Evolutionary conservation across 2,329 filamentous ascomycete species (phyloP).

Genomic region (Pestalotiopsis sp.): DNA sequence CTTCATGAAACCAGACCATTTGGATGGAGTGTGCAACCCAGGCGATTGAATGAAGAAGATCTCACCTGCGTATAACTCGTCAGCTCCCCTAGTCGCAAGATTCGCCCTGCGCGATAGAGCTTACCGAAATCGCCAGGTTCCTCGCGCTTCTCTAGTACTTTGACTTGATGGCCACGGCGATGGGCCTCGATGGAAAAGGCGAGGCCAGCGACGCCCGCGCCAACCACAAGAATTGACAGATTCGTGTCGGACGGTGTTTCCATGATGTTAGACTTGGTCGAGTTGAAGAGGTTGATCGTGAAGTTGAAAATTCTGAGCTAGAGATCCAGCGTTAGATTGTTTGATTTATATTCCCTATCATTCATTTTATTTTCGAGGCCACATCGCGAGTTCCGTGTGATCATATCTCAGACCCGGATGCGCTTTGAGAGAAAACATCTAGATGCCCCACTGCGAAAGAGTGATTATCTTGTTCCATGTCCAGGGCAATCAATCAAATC

Average conservation of each 20-base stretch:
- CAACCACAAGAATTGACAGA: background rate
- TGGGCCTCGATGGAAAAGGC: conserved; percentile 10
- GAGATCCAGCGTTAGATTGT: background rate
- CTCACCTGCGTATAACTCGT: background rate
- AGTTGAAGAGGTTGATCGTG: background rate
- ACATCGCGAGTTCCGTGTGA: no score
- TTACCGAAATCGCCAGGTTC: background rate
- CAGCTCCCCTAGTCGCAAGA: background rate
- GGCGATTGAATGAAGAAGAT: background rate
- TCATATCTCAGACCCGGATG: no score
- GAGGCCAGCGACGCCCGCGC: conserved; percentile 15
- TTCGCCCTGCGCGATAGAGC: background rate
- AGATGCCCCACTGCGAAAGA: background rate
- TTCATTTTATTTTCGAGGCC: no score
- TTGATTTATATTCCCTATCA: background rate
- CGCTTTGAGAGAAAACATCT: background rate
- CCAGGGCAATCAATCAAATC: background rate
- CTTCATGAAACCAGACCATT: background rate
- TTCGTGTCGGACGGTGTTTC: conserved; percentile 10
- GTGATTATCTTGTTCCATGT: background rate
- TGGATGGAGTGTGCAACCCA: background rate
- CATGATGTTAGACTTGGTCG: background rate
- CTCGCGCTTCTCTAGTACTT: background rate
- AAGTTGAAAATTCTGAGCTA: no score
- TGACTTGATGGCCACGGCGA: conserved; percentile 6